Evolutionary conservation across 208 protist species (phyloP), one percentile per base, ranked within the genome.

Genomic region (Acanthamoeba castellanii): DNA sequence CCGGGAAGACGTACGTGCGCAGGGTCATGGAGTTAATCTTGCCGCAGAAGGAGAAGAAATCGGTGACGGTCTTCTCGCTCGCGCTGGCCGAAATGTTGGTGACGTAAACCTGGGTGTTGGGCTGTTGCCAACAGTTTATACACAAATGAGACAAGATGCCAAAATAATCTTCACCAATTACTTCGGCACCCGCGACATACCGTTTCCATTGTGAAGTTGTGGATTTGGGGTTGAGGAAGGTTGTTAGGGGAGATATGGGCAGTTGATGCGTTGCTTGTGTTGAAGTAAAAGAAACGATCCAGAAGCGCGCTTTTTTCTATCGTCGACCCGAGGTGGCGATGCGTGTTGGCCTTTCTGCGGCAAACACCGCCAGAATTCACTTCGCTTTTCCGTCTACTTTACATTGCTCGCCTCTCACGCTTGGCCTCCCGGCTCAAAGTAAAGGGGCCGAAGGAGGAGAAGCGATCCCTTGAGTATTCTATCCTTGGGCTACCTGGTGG

Each of bases 1-100:
- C 18, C 22, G 59, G 84, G 7, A 87, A 22, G 42, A 61, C 96
- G 50, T 94, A 96, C 96, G 57, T 95, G 61, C 64, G 84, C 2
- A 97, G 66, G 20, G 34, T 78, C 61, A 97, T 91, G 11, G 95
- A 95, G 32, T 57, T 94, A 52, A 97, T 96, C 81, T 94, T 96
- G 37, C 96, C 96, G 85, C 96, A 97, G 45, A 97, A 97, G 1
- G 72, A 93, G 81, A 97, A 97, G 74, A 97, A 97, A 30, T 97
- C 96, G 42, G 88, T 85, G 55, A 97, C 89, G 45, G 95, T 95
- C 66, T 95, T 97, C 34, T 81, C 76, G 34, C 50, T 95, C 32
- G 95, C 96, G 82, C 92, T 96, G 27, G 70, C 57, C 42, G 95
- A 96, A 45, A 97, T 95, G 68, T 96, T 97, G 52, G 82, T 89